Percentiles rank a stretch among this genome's conserved stretches.
These are phyloP conservation scores for Draba incana DNA, from an alignment of 345 rosid species.

Conservation along the genomic window DNA sequence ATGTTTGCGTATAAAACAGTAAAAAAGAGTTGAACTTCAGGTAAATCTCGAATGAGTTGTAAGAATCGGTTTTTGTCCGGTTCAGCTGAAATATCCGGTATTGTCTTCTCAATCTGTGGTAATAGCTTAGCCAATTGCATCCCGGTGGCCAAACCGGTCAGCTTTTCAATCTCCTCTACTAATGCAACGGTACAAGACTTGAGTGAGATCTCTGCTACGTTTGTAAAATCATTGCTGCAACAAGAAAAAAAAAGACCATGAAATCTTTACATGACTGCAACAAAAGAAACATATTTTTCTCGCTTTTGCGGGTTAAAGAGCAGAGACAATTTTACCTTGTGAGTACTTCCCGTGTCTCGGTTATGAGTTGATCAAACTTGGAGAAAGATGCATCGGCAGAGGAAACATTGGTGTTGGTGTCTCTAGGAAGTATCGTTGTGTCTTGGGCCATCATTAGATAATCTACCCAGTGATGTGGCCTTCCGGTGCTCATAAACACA, in stretches of 20 bases:
- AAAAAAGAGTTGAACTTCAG: slow-evolving; percentile 83
- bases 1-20: slow-evolving; percentile 77
- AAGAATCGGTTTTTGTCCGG: slow-evolving; percentile 66
- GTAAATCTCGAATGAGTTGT: slow-evolving; percentile 54
- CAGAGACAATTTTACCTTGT: slow-evolving; percentile 53
- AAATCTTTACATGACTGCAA: slow-evolving; percentile 2
- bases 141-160: slow-evolving; percentile 49
- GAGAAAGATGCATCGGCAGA: slow-evolving; percentile 42
- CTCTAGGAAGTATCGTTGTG: slow-evolving; percentile 29
- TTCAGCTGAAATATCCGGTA: slow-evolving; percentile 55
- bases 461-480: slow-evolving; percentile 79
- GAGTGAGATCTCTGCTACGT: slow-evolving; percentile 62
- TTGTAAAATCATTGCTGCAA: slow-evolving; percentile 77
- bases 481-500: slow-evolving; percentile 72
- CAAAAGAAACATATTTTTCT: background rate
- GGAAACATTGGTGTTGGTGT: slow-evolving; percentile 36
- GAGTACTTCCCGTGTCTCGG: slow-evolving; percentile 74
- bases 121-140: slow-evolving; percentile 77
- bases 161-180: slow-evolving; percentile 60
- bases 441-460: slow-evolving; percentile 83
- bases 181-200: slow-evolving; percentile 55
- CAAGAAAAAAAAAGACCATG: background rate
- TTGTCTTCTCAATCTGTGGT: slow-evolving; percentile 69
- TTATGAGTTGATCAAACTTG: slow-evolving; percentile 77
- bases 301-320: background rate